Conservation (phyloP, 257 asterid species). For the Coffea eugenioides region DNA sequence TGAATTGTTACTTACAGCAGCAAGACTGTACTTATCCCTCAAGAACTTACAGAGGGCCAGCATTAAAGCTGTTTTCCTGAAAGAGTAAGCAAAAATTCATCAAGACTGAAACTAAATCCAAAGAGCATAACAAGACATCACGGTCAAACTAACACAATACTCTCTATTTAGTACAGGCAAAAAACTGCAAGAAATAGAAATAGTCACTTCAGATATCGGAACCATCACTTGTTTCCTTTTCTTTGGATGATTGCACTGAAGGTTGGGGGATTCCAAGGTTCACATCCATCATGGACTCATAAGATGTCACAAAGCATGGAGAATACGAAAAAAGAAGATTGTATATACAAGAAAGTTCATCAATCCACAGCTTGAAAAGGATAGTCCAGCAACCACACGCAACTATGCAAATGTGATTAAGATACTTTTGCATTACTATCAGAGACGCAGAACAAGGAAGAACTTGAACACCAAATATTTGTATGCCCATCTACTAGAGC, state of each 20-base stretch:
- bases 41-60: slow-evolving; percentile 69
- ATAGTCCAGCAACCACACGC: not conserved
- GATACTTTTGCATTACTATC: not conserved
- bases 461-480: not conserved
- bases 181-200: too few relatives aligned
- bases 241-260: too few relatives aligned
- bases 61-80: slow-evolving; percentile 94
- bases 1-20: slow-evolving; percentile 62
- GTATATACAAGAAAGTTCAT: not conserved
- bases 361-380: not conserved
- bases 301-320: not conserved
- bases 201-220: too few relatives aligned
- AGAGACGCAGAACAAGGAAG: not conserved
- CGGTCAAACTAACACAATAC: not conserved
- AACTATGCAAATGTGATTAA: too few relatives aligned
- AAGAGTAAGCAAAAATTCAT: not conserved
- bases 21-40: slow-evolving; percentile 89
- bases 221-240: too few relatives aligned
- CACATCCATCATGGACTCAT: not conserved
- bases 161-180: not conserved
- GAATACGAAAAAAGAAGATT: not conserved
- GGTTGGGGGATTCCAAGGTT: not conserved
- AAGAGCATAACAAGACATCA: not conserved
- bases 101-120: not conserved
- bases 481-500: not conserved